Base-by-base conservation (phyloP, 1,284 basidiomycete genomes). In the Schizophyllum commune region DNA sequence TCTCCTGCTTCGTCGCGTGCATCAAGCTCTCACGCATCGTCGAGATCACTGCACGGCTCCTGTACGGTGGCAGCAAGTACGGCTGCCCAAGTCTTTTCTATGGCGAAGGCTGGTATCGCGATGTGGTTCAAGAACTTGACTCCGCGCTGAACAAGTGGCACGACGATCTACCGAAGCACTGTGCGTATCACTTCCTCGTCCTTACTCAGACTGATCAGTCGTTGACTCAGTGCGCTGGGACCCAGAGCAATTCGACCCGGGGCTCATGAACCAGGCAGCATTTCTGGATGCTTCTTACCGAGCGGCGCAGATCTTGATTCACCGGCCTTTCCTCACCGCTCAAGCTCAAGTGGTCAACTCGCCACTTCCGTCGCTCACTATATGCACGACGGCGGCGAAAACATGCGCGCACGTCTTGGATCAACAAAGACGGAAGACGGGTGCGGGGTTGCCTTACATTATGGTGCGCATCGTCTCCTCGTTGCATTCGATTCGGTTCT, bases 351-450 rank as follows among this genome's bases (percentile, higher is more conserved):
- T 39, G 7, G 70, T 70, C 1, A 68, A 70, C 5, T 55, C 63
- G 56, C 21, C 59, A 0, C 72, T 73, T 59, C 79, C 80, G 0
- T 82, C 81, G 3, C 69, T 83, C 8, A 79, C 80, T 0, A 82
- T 83, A 52, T 83, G 81, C 69, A 77, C 77, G 34, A 83, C 81
- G 63, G 81, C 82, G 3, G 78, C 82, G 4, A 71, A 81, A 11
- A 78, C 78, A 0, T 79, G 77, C 55, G 73, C 73, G 55, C 79
- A 79, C 67, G 75, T 83, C 54, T 69, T 77, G 60, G 75, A 81
- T 61, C 59, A 66, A 47, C 65, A 68, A 17, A 47, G 39, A 17
- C 39, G 39, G 9, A 47, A 13, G 9, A 47, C 39, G 8, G 39
- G 39, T 3, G 17, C 9, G 8, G 39, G 13, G 39, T 9, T 47